Percentiles rank a stretch among this genome's conserved stretches.
Evolutionary conservation across 2,329 filamentous ascomycete genomes (phyloP).

Genomic region (Cyphellophora attinorum): DNA sequence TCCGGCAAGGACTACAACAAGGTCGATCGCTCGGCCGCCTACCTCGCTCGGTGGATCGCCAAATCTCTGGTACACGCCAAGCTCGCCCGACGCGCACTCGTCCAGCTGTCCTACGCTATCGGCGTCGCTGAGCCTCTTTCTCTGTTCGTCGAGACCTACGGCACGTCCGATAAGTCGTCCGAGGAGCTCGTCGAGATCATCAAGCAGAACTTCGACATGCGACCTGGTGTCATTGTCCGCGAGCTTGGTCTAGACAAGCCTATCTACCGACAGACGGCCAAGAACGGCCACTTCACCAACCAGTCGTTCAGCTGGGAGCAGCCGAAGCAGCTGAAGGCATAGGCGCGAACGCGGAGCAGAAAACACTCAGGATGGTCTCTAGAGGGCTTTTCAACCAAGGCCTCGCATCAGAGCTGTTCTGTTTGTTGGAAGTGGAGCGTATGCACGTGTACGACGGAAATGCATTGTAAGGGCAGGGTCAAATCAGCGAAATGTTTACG

Average conservation of each 20-base stretch:
- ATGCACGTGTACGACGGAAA: too few species aligned
- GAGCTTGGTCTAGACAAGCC: slow-evolving; percentile 91
- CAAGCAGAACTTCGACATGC: slow-evolving; percentile 90
- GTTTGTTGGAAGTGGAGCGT: too few species aligned
- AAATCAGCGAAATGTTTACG: too few species aligned
- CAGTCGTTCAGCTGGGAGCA: slow-evolving; percentile 97
- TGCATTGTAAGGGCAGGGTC: too few species aligned
- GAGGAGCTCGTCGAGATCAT: slow-evolving; percentile 95
- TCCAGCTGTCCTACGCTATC: slow-evolving; percentile 98
- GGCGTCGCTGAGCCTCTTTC: slow-evolving; percentile 97
- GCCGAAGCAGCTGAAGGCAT: slow-evolving; percentile 89
- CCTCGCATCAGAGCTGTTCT: slow-evolving; percentile 1
- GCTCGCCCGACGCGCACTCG: slow-evolving; percentile 82
- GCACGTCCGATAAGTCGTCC: slow-evolving; percentile 79
- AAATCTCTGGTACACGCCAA: slow-evolving; percentile 90
- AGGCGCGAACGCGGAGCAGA: slow-evolving; percentile 33
- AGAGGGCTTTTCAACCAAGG: slow-evolving; percentile 3
- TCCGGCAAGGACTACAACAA: slow-evolving; percentile 99
- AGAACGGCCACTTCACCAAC: slow-evolving; percentile 99
- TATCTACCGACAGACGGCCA: slow-evolving; percentile 97
- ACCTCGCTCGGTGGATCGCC: slow-evolving; percentile 96
- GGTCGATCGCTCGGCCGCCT: slow-evolving; percentile 96
- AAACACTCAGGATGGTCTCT: slow-evolving; percentile 1
- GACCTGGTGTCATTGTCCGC: slow-evolving; percentile 96
- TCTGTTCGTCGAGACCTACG: slow-evolving; percentile 96